Evolutionary conservation across 257 asterid genomes (phyloP).

Genomic region (Apocynum venetum): DNA sequence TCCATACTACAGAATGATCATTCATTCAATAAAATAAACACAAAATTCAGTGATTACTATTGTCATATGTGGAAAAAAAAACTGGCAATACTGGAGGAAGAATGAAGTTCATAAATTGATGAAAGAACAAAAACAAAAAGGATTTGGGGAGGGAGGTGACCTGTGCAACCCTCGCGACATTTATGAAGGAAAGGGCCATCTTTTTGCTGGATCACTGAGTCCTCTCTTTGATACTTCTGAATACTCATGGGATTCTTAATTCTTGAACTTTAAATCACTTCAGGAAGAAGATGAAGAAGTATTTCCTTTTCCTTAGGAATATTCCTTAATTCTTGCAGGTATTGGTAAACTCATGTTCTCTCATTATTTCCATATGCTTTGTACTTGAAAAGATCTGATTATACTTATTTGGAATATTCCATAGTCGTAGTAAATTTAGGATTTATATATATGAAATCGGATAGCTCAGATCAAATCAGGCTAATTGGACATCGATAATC

Average conservation of each 20-base stretch:
- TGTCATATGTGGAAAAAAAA: too few relatives aligned
- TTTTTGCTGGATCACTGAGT: neutral
- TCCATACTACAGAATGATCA: neutral
- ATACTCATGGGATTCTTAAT: neutral
- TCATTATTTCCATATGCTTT: neutral
- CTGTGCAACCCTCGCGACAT: neutral
- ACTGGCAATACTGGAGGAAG: too few relatives aligned
- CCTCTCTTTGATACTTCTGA: neutral
- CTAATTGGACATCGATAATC: neutral
- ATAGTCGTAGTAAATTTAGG: neutral
- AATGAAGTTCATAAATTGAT: neutral
- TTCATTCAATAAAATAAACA: neutral
- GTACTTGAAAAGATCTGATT: neutral
- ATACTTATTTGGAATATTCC: neutral
- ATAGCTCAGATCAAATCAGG: neutral
- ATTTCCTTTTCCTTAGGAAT: conserved; percentile 8
- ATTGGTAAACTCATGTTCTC: neutral
- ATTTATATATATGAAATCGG: neutral
- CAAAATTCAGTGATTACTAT: too few relatives aligned
- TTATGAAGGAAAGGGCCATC: neutral
- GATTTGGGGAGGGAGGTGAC: neutral
- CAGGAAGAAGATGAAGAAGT: neutral
- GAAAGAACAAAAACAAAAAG: neutral
- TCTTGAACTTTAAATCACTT: neutral
- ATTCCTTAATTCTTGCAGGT: conserved; percentile 1